Conservation (phyloP, 441 rosid species). For the Kokia cookei region DNA sequence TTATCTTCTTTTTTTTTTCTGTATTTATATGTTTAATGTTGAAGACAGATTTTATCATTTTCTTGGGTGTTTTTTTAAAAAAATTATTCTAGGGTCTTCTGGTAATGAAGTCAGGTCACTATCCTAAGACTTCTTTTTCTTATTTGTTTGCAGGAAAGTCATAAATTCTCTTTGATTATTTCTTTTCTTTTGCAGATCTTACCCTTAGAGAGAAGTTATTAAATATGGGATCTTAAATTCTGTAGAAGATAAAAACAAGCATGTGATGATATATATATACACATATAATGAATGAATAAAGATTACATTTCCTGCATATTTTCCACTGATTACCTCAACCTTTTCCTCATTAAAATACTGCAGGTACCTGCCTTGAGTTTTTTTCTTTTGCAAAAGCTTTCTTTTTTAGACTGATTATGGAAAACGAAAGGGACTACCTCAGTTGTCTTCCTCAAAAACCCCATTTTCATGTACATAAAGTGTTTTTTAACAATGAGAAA, state of each 20-base stretch:
- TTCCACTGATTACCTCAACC: slow-evolving; percentile 1
- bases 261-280: not conserved
- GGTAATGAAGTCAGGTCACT: slow-evolving; percentile 9
- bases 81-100: not conserved
- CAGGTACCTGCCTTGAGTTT: not conserved
- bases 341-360: not conserved
- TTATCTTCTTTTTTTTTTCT: not conserved
- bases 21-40: not conserved
- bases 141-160: slow-evolving; percentile 8
- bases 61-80: not conserved
- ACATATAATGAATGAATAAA: not conserved
- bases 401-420: not conserved
- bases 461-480: not conserved
- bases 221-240: not conserved
- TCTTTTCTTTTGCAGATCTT: slow-evolving; percentile 11
- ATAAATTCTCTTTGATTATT: slow-evolving; percentile 1
- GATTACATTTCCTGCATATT: not conserved
- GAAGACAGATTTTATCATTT: not conserved
- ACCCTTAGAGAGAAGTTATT: not conserved
- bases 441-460: slow-evolving; percentile 1
- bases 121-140: slow-evolving; percentile 2
- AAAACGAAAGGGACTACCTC: not conserved
- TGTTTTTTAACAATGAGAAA: not conserved
- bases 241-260: slow-evolving; percentile 6
- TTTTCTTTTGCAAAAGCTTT: not conserved